phyloP scores from a whole-genome alignment of 1,139 yeast genomes.

The Lodderomyces parapsilosis region DNA sequence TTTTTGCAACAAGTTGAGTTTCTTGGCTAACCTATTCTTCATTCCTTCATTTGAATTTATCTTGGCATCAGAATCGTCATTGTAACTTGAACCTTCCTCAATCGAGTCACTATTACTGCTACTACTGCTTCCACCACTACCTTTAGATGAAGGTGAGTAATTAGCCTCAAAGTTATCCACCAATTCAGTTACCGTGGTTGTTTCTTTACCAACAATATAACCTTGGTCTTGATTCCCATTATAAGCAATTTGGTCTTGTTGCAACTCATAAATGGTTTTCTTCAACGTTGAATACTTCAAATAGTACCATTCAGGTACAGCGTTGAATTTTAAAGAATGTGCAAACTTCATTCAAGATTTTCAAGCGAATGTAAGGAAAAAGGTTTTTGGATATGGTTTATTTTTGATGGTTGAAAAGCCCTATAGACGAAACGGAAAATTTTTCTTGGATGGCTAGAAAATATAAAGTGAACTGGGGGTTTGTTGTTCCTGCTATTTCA shows the following conservation, averaged over 20 bases:
- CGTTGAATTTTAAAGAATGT: slow-evolving; percentile 72
- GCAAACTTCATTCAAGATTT: slow-evolving; percentile 61
- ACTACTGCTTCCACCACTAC: slow-evolving; percentile 2
- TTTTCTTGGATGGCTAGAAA: background rate
- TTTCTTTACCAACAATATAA: slow-evolving; percentile 19
- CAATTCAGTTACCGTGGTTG: slow-evolving; percentile 28
- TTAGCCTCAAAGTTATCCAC: slow-evolving; percentile 17
- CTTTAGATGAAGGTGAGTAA: slow-evolving; percentile 1
- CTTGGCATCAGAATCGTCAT: background rate
- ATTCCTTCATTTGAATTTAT: slow-evolving; percentile 5
- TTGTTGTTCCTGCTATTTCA: background rate
- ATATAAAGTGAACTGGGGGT: background rate
- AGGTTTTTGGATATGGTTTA: background rate
- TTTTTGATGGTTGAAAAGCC: background rate
- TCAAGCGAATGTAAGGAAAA: background rate
- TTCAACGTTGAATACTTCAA: slow-evolving; percentile 65
- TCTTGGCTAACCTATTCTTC: slow-evolving; percentile 14
- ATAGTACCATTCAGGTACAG: slow-evolving; percentile 82
- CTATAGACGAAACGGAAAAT: too few species aligned
- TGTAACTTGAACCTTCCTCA: slow-evolving; percentile 1
- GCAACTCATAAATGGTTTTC: slow-evolving; percentile 53
- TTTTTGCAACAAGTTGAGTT: slow-evolving; percentile 8
- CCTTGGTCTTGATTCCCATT: slow-evolving; percentile 27
- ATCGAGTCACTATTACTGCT: slow-evolving; percentile 8
- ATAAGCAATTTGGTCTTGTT: slow-evolving; percentile 32